Base-by-base conservation (phyloP, 768 basidiomycete species). In the Phanerodontia chrysosporium region DNA sequence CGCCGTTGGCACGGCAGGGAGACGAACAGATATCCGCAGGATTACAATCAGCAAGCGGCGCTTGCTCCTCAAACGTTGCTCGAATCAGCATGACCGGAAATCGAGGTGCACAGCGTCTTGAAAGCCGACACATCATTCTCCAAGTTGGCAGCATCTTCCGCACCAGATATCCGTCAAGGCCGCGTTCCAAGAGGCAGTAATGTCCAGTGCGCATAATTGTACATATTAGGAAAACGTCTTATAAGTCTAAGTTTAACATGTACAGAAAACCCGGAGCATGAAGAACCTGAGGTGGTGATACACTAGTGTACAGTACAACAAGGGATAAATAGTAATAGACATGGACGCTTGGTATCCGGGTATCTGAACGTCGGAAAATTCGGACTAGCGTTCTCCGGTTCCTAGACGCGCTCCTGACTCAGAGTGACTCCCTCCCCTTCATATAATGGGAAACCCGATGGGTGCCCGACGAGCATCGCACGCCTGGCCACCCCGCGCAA, bases 241-340 rank as follows among this genome's bases (percentile, higher is more conserved):
- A 42, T 42, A 42, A 9, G 9, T 42, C 39, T 42, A 42, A 42
- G 18, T 4, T 18, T 4, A 42, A 12, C 18, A 42, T 8, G 39
- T 35, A 13, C 13, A 35, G 32, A 13, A 35, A 35, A 35, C 48
- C 30, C 29, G 29, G 49, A 51, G 22, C 29, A 51, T 35, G 22
- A 39, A 53, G 32, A 42, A 18, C 8, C 39, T 4, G 32, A 4
- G 35, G 22, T 53, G 52, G 14, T 53, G 36, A 21, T 53, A 53
- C 52, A 53, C 35, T 53, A 42, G 39, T 36, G 22, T 53, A 53
- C 52, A 53, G 22, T 42, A 53, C 35, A 53, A 51, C 51, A 35
- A n/a, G 27, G 13, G 52, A 42, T 53, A 53, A 53, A 53, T 53
- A 53, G 14, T 42, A 39, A 53, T 53, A 53, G 49, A 53, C 52